Evolutionary conservation across 192 early-diverging fungal species (phyloP), one percentile per base, ranked within the genome.

Genomic region (Podila clonocystis): DNA sequence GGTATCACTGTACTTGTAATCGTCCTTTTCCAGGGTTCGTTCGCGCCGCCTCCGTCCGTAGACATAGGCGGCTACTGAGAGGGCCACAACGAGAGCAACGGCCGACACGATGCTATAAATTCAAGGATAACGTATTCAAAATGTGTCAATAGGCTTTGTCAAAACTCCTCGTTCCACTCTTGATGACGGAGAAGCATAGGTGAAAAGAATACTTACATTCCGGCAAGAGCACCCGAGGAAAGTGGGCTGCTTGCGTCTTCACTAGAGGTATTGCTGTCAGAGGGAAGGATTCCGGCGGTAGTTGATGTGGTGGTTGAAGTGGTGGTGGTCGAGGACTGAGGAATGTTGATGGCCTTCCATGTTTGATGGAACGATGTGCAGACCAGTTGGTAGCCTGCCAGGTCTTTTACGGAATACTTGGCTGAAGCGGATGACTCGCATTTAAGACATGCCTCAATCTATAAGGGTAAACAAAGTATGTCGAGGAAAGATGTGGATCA

Each of bases 21-120:
- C 71, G 22, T 65, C 26, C 30, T 5, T 50, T 0, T 64, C 28
- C 11, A n/a, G 50, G 7, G 13, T 45, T 9, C 62, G n/a, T 3
- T 80, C 77, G 13, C 77, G 49, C 61, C 58, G 62, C 57, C 77
- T 60, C 26, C 67, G 60, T 11, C 55, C n/a, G 13, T 57, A 73
- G 24, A 80, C 77, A 55, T 80, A 80, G 2, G 4, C 77, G 26
- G 77, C 77, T 6, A 80, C 77, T 12, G 70, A 64, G 5, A 80
- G 34, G 17, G 77, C 77, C 0, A 80, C 77, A n/a, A 73, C 50
- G 34, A 80, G 36, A 4, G 77, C 77, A 28, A 80, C 65, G 12
- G 67, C 67, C 2, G 77, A 80, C 7, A 80, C 77, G 1, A 73
- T 61, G 65, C 63, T 65, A 65, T 19, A 13, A 34, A 30, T n/a